A percentile compares a stretch with the other conserved stretches of the same genome.
Evolutionary conservation across 805 yeast genomes (phyloP).

Genomic region (Metschnikowia peoriensis): DNA sequence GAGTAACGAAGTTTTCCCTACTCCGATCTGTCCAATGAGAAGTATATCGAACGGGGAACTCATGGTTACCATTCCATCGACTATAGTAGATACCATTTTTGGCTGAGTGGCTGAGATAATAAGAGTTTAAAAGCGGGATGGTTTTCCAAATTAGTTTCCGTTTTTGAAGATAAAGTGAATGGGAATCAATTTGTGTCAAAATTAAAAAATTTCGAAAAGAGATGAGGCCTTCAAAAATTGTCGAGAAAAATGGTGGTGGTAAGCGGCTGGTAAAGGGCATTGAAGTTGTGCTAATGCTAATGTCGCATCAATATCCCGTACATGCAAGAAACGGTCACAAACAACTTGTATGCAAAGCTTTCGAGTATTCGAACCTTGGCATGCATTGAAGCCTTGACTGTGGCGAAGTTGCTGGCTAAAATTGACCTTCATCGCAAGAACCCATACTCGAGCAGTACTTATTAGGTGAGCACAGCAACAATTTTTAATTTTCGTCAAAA

Average conservation of each 20-base stretch:
- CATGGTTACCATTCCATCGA: constrained; percentile 15
- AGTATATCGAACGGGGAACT: constrained; percentile 16
- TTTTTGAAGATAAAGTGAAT: no score
- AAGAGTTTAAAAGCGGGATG: not conserved
- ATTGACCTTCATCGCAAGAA: no score
- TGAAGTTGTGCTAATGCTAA: not conserved
- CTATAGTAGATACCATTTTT: constrained; percentile 6
- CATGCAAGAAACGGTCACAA: not conserved
- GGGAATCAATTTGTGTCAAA: no score
- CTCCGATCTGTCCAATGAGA: constrained; percentile 16
- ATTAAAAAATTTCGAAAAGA: not conserved
- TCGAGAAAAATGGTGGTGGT: no score
- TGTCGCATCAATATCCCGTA: not conserved
- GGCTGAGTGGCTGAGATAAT: not conserved
- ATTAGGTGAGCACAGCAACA: no score
- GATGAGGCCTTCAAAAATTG: not conserved
- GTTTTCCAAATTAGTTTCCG: not conserved
- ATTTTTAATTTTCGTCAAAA: no score
- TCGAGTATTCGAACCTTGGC: no score
- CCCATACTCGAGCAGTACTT: no score
- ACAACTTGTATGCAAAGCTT: no score
- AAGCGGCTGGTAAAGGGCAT: no score
- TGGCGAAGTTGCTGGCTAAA: not conserved
- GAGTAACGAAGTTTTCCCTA: constrained; percentile 18
- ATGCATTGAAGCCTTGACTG: not conserved